These are phyloP conservation scores for Xylariaceae sp. DNA, from an alignment of 2,329 filamentous ascomycete genomes.

Conservation along the genomic window DNA sequence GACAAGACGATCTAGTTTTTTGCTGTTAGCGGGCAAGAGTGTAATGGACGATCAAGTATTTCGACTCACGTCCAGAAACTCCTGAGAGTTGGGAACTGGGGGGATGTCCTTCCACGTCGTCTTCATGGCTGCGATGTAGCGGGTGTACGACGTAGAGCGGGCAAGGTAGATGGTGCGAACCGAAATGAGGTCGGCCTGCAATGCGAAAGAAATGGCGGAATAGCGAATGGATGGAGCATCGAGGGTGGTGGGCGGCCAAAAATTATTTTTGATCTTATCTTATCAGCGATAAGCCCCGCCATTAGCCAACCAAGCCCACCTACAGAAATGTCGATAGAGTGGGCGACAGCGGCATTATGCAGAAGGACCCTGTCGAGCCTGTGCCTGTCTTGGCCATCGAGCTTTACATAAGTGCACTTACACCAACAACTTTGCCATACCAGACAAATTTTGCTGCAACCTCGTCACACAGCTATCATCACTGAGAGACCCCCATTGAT, in stretches of 20 bases:
- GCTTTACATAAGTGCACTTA: no score
- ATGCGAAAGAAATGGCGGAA: slow-evolving; percentile 1
- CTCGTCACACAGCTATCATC: no score
- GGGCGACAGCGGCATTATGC: no score
- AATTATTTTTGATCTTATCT: slow-evolving; percentile 1
- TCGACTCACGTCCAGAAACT: slow-evolving; percentile 75
- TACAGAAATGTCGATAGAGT: no score
- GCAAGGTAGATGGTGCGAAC: no score
- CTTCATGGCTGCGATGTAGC: slow-evolving; percentile 44
- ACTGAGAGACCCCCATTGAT: no score
- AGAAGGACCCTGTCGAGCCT: no score
- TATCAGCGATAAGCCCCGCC: neutral
- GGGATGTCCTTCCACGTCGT: slow-evolving; percentile 73
- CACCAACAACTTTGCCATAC: no score
- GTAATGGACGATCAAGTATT: neutral
- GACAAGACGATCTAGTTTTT: slow-evolving; percentile 69
- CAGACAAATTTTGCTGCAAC: no score
- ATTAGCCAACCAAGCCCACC: no score
- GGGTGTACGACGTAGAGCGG: neutral
- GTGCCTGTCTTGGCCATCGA: no score
- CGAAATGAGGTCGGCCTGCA: no score
- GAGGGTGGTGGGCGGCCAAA: neutral
- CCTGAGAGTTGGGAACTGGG: slow-evolving; percentile 85
- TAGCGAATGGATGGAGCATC: neutral
- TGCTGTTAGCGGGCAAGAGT: slow-evolving; percentile 3